Conservation (phyloP, 2,329 filamentous ascomycete species). For the Fusarium tricinctum region DNA sequence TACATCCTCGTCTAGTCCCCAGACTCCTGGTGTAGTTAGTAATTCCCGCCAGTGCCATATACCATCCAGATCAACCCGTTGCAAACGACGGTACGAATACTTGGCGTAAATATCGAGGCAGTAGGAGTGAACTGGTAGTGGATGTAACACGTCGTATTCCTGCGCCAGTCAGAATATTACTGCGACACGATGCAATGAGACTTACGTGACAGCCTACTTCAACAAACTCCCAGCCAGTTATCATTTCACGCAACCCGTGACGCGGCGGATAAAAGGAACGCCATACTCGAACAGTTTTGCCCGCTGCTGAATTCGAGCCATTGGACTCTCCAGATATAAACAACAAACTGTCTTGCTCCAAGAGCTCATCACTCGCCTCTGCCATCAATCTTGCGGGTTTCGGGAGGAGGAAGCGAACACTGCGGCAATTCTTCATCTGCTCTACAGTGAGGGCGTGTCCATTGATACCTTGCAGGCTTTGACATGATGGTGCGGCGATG, state of each 20-base stretch:
- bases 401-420: not conserved
- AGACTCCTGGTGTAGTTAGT: not conserved
- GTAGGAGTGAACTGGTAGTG: constrained; percentile 7
- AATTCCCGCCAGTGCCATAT: constrained; percentile 21
- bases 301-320: not conserved
- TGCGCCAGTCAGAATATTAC: not conserved
- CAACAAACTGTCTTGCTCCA: not conserved
- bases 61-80: not conserved
- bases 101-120: constrained; percentile 18
- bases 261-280: not conserved
- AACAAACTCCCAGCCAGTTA: not conserved
- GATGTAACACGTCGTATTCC: not conserved
- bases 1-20: not conserved
- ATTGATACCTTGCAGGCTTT: constrained; percentile 5
- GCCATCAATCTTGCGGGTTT: not conserved
- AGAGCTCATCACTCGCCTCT: not conserved
- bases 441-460: not conserved
- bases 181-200: accelerated
- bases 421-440: constrained; percentile 24
- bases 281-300: not conserved
- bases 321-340: constrained; percentile 5
- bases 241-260: not conserved
- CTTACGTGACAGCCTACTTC: not conserved
- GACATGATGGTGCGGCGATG: constrained; percentile 13
- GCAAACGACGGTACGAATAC: accelerated